Conservation (phyloP, 2,329 filamentous ascomycete genomes). For the Ceratocystis huliohia region DNA sequence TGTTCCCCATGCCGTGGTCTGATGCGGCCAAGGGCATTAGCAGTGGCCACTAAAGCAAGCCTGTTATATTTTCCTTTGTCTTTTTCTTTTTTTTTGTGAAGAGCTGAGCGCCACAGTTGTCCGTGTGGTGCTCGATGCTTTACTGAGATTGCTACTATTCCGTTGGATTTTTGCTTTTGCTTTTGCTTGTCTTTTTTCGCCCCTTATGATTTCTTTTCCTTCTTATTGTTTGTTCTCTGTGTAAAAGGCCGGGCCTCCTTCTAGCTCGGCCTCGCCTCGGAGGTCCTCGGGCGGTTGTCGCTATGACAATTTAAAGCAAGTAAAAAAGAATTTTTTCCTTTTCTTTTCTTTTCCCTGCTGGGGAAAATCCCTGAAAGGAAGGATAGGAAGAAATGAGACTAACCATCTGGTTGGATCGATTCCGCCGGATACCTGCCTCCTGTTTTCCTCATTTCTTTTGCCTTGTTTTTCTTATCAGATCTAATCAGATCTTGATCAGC, state of each 20-base stretch:
- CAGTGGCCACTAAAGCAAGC: conserved; percentile 17
- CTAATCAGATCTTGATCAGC: background rate
- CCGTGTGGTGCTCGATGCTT: background rate
- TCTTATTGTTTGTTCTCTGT: background rate
- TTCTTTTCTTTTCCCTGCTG: background rate
- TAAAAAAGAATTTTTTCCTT: background rate
- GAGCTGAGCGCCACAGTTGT: conserved; percentile 1
- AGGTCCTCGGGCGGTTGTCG: conserved; percentile 1
- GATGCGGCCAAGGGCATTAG: conserved; percentile 43
- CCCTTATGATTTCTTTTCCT: background rate
- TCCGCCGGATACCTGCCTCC: background rate
- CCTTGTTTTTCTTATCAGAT: conserved; percentile 11
- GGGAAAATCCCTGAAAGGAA: background rate
- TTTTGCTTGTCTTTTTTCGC: background rate
- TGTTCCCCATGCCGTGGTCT: conserved; percentile 92
- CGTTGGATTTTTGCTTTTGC: conserved; percentile 1
- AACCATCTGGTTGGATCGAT: background rate
- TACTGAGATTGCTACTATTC: background rate
- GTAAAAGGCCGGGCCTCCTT: background rate
- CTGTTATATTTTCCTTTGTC: background rate
- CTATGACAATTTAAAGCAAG: background rate
- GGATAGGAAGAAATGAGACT: background rate
- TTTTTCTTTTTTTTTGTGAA: background rate
- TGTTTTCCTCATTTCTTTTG: background rate
- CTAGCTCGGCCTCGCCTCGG: background rate